Conservation (phyloP, 78 protist genomes). For the Creolimax fragrantissima region DNA sequence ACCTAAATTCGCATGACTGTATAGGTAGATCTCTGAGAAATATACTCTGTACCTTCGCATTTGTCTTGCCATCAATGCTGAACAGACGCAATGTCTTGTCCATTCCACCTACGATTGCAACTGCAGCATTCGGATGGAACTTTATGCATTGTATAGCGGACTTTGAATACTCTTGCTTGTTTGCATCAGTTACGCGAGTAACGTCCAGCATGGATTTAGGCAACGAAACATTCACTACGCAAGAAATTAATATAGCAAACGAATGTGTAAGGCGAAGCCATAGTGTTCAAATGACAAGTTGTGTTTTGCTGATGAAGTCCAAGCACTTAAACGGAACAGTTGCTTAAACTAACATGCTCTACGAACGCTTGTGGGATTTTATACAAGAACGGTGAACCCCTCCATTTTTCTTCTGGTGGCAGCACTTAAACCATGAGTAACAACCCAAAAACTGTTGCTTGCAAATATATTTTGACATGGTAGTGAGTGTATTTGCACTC, state of each 20-base stretch:
- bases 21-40: not conserved
- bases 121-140: constrained; percentile 18
- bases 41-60: constrained; percentile 3
- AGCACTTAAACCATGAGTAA: no score
- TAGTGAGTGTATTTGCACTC: no score
- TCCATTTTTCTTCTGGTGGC: no score
- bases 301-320: no score
- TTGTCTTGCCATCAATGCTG: constrained; percentile 14
- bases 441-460: no score
- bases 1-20: not conserved
- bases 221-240: not conserved
- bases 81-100: constrained; percentile 31
- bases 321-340: no score
- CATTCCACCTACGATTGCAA: constrained; percentile 15
- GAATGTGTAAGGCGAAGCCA: not conserved
- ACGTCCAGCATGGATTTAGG: not conserved
- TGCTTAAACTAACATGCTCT: no score
- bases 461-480: no score
- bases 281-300: no score
- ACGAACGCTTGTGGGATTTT: no score
- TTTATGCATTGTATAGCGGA: not conserved
- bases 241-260: not conserved
- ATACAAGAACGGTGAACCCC: no score
- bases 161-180: not conserved
- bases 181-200: not conserved